Evolutionary conservation across 768 basidiomycete species (phyloP).

Genomic region (Hebeloma cylindrosporum): DNA sequence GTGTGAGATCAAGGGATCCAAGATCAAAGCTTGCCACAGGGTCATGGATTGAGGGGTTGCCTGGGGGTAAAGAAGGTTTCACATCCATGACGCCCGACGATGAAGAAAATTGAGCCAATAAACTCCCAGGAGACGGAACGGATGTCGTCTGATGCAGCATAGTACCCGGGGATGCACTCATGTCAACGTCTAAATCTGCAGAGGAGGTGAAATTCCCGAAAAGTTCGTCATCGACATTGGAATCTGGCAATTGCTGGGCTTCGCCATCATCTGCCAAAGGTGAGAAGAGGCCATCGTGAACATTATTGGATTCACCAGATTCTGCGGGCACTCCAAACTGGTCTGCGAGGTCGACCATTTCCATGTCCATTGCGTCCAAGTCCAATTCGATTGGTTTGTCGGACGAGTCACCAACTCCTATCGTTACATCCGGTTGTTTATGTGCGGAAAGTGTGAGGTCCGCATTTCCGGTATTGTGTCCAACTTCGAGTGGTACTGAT

Average conservation of each 20-base stretch:
- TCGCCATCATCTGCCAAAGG: conserved; percentile 30
- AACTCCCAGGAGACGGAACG: conserved; percentile 38
- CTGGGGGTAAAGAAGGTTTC: conserved; percentile 27
- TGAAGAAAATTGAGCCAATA: conserved; percentile 46
- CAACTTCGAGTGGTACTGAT: conserved; percentile 29
- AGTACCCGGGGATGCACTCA: conserved; percentile 4
- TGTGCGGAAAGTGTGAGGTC: conserved; percentile 52
- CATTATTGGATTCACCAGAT: conserved; percentile 31
- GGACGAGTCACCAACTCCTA: conserved; percentile 54
- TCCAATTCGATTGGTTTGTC: conserved; percentile 85
- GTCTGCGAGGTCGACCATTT: conserved; percentile 53
- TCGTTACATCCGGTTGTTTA: conserved; percentile 26
- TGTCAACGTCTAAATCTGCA: conserved; percentile 10
- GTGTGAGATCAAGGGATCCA: too few relatives aligned
- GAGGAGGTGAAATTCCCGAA: conserved; percentile 24
- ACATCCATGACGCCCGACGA: conserved; percentile 23
- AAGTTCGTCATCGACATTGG: conserved; percentile 21
- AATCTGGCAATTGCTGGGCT: conserved; percentile 16
- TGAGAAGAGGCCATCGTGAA: conserved; percentile 51
- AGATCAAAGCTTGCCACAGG: conserved; percentile 43
- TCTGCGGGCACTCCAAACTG: conserved; percentile 50
- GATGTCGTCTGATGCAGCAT: conserved; percentile 18
- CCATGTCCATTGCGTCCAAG: conserved; percentile 65
- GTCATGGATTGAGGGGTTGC: conserved; percentile 21
- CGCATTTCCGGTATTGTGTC: conserved; percentile 45